These are phyloP conservation scores for Apiospora marii DNA, from an alignment of 2,329 filamentous ascomycete genomes.

Conservation along the genomic window DNA sequence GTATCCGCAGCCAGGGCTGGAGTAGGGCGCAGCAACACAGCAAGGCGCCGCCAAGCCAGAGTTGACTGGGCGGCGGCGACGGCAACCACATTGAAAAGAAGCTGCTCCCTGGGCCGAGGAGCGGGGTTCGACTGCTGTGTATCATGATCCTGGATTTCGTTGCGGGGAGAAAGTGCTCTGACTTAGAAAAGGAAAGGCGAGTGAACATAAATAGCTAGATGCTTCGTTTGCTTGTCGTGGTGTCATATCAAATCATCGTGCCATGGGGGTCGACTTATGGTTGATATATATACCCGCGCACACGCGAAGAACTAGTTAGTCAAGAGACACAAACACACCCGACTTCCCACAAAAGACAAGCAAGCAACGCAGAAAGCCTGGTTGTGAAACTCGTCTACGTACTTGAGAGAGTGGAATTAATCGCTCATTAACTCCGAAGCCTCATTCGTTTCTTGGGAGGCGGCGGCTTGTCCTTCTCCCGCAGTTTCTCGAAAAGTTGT, in stretches of 20 bases:
- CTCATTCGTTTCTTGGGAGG: background rate
- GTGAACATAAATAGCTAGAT: background rate
- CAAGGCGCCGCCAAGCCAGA: background rate
- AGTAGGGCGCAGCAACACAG: background rate
- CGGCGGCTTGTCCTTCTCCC: background rate
- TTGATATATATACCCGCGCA: background rate
- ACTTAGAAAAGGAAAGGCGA: background rate
- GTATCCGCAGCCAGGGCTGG: background rate
- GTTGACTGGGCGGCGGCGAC: background rate
- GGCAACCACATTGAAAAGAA: background rate
- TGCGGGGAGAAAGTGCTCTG: too few species aligned
- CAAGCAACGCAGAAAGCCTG: background rate
- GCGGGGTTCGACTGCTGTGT: slow-evolving; percentile 4
- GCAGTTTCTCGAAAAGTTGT: background rate
- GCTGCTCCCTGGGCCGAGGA: background rate
- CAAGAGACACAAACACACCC: background rate
- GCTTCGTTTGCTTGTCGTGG: background rate
- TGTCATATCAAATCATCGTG: background rate
- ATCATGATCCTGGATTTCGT: background rate
- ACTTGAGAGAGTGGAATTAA: background rate
- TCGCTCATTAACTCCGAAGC: background rate
- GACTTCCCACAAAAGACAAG: background rate
- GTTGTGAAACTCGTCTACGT: background rate
- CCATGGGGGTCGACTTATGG: background rate
- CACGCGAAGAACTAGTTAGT: background rate